Conservation (phyloP, 371 early-diverging fungal genomes). For the Circinella umbellata region DNA sequence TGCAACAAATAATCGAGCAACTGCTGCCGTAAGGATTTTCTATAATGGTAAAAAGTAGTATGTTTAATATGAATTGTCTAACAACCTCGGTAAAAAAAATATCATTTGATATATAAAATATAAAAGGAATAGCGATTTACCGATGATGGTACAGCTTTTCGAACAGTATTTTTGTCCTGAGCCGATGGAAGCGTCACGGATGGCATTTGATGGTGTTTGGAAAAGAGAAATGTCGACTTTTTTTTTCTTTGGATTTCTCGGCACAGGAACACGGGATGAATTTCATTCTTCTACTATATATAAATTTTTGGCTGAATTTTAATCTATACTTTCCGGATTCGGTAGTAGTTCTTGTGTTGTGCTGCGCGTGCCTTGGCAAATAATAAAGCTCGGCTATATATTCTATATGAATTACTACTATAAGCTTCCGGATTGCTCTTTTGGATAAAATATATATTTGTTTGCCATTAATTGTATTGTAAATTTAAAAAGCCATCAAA, state of each 20-base stretch:
- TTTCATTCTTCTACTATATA: background rate
- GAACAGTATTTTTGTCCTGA: slow-evolving; percentile 44
- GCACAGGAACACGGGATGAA: too few relatives aligned
- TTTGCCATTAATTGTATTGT: too few relatives aligned
- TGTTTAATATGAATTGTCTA: too few relatives aligned
- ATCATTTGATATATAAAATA: background rate
- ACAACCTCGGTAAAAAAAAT: background rate
- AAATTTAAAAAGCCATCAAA: too few relatives aligned
- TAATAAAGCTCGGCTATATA: background rate
- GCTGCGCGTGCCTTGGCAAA: background rate
- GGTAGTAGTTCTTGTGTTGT: background rate
- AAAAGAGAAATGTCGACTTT: too few relatives aligned
- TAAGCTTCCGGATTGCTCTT: too few relatives aligned
- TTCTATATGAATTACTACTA: background rate
- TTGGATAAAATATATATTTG: too few relatives aligned
- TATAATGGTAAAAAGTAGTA: slow-evolving; percentile 17
- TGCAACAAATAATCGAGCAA: slow-evolving; percentile 85
- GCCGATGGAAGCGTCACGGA: slow-evolving; percentile 30
- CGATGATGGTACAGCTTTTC: slow-evolving; percentile 45
- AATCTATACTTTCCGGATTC: background rate
- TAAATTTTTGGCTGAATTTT: background rate
- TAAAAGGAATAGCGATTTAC: slow-evolving; percentile 21
- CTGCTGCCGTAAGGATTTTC: slow-evolving; percentile 85
- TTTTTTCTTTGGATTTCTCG: too few relatives aligned
- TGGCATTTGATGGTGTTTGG: slow-evolving; percentile 20